Evolutionary conservation across 306 rosid species (phyloP).

Genomic region (Castanea mollissima): DNA sequence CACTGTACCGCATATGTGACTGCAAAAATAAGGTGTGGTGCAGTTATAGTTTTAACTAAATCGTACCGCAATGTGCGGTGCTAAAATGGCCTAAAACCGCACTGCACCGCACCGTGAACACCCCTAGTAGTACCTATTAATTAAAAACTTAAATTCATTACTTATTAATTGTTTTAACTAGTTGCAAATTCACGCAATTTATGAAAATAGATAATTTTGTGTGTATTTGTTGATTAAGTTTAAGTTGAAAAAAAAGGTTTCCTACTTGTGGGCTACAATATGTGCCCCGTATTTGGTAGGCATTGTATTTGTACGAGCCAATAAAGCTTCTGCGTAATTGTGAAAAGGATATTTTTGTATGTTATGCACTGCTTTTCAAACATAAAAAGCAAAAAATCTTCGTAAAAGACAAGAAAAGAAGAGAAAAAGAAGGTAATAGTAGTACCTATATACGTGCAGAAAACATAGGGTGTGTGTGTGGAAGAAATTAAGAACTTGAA

Average conservation of each 20-base stretch:
- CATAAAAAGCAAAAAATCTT: background rate
- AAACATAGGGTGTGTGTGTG: too few species aligned
- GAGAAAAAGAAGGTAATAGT: background rate
- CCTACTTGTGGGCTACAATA: constrained; percentile 4
- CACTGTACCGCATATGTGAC: too few species aligned
- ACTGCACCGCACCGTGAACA: too few species aligned
- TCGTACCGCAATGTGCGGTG: too few species aligned
- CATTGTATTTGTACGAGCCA: constrained; percentile 21
- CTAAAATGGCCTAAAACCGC: too few species aligned
- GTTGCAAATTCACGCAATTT: fast-evolving
- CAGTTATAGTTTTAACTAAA: too few species aligned
- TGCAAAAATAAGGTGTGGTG: too few species aligned
- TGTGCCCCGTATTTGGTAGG: constrained; percentile 7
- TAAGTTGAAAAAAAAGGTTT: constrained; percentile 5
- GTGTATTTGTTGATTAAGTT: background rate
- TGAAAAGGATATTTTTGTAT: background rate
- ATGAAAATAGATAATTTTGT: background rate
- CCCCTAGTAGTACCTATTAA: background rate
- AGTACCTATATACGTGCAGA: background rate
- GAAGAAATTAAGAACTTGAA: too few species aligned
- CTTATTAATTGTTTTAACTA: too few species aligned
- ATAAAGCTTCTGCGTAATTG: constrained; percentile 27
- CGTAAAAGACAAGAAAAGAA: background rate
- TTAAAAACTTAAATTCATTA: too few species aligned
- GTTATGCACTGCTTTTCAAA: background rate